These are phyloP conservation scores for Xylaria acuta DNA, from an alignment of 495 filamentous ascomycete species.

Conservation along the genomic window DNA sequence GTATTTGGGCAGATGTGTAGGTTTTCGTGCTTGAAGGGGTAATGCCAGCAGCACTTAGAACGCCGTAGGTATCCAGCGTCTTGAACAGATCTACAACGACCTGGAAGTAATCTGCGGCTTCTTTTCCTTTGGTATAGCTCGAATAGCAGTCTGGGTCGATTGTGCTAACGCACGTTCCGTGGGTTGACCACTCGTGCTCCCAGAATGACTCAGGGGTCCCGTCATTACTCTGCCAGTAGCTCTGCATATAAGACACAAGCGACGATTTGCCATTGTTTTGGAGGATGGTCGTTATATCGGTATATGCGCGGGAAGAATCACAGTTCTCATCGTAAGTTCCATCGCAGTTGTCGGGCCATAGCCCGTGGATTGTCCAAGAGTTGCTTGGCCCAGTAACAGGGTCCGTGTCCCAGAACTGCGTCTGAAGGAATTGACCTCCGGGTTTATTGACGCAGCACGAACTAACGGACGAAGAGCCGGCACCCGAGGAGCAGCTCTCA, in stretches of 20 bases:
- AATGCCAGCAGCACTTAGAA: constrained; percentile 66
- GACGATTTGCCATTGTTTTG: constrained; percentile 30
- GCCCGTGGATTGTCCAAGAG: constrained; percentile 83
- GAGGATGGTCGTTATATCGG: constrained; percentile 61
- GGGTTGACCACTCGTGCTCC: constrained; percentile 86
- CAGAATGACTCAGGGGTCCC: constrained; percentile 71
- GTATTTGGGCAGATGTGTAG: constrained; percentile 68
- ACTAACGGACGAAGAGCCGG: constrained; percentile 39
- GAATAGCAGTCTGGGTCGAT: constrained; percentile 73
- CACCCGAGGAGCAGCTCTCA: constrained; percentile 25
- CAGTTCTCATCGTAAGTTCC: constrained; percentile 75
- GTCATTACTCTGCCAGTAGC: constrained; percentile 66
- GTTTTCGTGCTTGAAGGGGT: constrained; percentile 61
- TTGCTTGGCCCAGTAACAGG: constrained; percentile 73
- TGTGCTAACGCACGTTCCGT: constrained; percentile 72
- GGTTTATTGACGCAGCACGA: constrained; percentile 81
- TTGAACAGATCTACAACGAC: constrained; percentile 63
- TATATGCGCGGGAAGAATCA: constrained; percentile 67
- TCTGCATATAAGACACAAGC: constrained; percentile 72
- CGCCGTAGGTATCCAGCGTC: constrained; percentile 54
- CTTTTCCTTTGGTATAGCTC: constrained; percentile 60
- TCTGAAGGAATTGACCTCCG: constrained; percentile 75
- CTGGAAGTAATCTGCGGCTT: constrained; percentile 63
- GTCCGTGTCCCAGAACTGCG: constrained; percentile 83
- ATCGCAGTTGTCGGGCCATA: constrained; percentile 83